Evolutionary conservation across 108 stramenopile species (phyloP), one percentile per base, ranked within the genome.

Genomic region (Fragilaria crotonensis): DNA sequence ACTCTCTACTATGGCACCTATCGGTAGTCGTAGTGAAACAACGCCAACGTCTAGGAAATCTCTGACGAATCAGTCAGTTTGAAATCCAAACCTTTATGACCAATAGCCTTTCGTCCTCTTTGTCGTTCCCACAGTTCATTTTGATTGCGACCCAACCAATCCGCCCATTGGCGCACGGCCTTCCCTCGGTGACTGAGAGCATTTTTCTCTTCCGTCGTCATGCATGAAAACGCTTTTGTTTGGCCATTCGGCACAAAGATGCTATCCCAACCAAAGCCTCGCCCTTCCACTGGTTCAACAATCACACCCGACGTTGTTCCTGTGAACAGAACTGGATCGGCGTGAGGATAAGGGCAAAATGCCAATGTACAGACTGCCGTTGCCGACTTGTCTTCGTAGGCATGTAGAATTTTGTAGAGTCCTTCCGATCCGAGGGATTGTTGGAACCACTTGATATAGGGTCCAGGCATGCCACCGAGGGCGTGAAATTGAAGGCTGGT

Each of bases 401-500:
- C 97, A 26, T 78, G 71, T 33, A 94, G 72, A 71, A 98, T 81
- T 47, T 89, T 85, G 71, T 87, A 88, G 7, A 98, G 71, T 21
- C 97, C 97, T 18, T 86, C 84, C 46, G 62, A 78, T 58, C 79
- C 67, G 19, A 94, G 50, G 33, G 65, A 81, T 4, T 97, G 85
- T 52, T 97, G 94, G 70, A 98, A 99, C 95, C 96, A 99, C 79
- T 99, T 99, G 53, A 99, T 99, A 76, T 97, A 99, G 0, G 96
- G 95, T 22, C 99, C 99, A 0, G 99, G 99, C 75, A 98, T 95
- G 2, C 97, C 99, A 9, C 94, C 94, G 26, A 99, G 66, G 0
- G 96, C 96, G 58, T 94, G 71, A 62, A 99, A 97, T 62, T 96
- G 85, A 3, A 99, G 71, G 27, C 77, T 75, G 4, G 97, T 98